Evolutionary conservation across 768 basidiomycete species (phyloP).

Genomic region (Auriscalpium microsporum): DNA sequence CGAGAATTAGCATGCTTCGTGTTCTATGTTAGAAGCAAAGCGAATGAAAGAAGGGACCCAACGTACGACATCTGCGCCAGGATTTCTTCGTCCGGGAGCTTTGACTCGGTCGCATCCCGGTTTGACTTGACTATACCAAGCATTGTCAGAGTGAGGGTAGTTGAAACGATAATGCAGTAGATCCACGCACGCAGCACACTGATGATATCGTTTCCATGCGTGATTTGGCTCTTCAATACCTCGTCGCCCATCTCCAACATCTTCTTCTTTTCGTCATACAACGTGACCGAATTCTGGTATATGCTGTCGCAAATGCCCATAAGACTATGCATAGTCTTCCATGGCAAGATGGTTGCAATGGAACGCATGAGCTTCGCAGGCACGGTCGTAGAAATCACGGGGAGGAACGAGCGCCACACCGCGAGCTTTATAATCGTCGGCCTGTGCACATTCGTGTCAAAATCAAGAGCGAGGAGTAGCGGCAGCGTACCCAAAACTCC

Average conservation of each 20-base stretch:
- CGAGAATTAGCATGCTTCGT: conserved; percentile 9
- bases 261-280: conserved; percentile 30
- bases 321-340: conserved; percentile 22
- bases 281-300: conserved; percentile 25
- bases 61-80: conserved; percentile 29
- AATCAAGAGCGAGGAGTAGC: background rate
- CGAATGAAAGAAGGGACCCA: background rate
- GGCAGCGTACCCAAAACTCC: conserved; percentile 13
- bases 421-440: conserved; percentile 1
- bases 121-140: conserved; percentile 31
- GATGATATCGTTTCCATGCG: conserved; percentile 37
- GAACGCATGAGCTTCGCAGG: conserved; percentile 25
- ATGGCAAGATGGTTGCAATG: conserved; percentile 27
- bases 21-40: background rate
- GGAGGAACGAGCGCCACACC: conserved; percentile 12
- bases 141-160: background rate
- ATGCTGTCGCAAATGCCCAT: conserved; percentile 30
- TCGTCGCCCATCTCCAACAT: conserved; percentile 27
- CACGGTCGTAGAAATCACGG: conserved; percentile 8
- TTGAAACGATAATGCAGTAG: background rate
- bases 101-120: conserved; percentile 19
- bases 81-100: conserved; percentile 10
- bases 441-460: background rate
- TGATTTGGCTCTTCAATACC: conserved; percentile 21
- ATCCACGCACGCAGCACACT: conserved; percentile 33